Conservation (phyloP, 2,329 filamentous ascomycete species). For the Venturia oleaginea region DNA sequence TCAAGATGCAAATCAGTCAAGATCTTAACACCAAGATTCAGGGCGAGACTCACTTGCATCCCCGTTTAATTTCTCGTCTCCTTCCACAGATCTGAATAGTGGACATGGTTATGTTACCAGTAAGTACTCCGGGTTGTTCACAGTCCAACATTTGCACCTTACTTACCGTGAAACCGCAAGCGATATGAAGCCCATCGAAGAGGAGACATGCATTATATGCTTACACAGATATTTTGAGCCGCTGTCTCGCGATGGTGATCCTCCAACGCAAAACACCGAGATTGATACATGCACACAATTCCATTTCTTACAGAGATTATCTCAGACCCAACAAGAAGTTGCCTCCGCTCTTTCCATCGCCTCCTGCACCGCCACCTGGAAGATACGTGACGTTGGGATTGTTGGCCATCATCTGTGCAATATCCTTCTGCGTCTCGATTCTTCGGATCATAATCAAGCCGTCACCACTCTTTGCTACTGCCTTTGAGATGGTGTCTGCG, state of each 20-base stretch:
- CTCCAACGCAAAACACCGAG: neutral
- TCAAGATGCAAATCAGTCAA: too few species aligned
- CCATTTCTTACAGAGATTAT: constrained; percentile 19
- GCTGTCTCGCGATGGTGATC: neutral
- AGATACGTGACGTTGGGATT: constrained; percentile 97
- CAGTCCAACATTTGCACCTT: too few species aligned
- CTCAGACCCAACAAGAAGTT: constrained; percentile 60
- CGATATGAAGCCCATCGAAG: neutral
- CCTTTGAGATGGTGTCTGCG: constrained; percentile 89
- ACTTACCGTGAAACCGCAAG: neutral
- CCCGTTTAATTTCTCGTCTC: too few species aligned
- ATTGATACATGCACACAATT: neutral
- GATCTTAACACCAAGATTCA: too few species aligned
- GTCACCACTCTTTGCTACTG: constrained; percentile 86
- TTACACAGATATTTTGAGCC: constrained; percentile 1
- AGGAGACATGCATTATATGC: constrained; percentile 6
- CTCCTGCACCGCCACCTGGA: constrained; percentile 56
- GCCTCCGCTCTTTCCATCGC: constrained; percentile 46
- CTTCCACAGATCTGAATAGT: too few species aligned
- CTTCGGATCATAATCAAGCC: constrained; percentile 91
- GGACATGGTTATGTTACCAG: too few species aligned
- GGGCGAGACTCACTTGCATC: too few species aligned
- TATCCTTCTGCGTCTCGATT: constrained; percentile 94
- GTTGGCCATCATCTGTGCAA: constrained; percentile 75
- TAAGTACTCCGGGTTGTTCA: too few species aligned